A percentile compares a stretch with the other conserved stretches of the same genome.
Evolutionary conservation across 306 rosid genomes (phyloP).

Genomic region (Pueraria montana): DNA sequence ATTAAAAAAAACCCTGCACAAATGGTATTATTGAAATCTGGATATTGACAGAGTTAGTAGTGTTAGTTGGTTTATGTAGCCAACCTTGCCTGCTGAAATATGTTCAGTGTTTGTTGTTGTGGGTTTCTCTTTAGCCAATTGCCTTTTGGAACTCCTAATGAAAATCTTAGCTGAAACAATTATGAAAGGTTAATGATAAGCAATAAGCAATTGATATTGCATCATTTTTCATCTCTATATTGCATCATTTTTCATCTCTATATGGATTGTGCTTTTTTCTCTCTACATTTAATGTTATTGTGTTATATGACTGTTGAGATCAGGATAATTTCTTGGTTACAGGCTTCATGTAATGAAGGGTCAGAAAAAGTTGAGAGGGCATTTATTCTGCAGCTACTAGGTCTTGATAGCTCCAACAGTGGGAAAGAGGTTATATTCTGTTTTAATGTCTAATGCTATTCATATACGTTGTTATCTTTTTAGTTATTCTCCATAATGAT

Average conservation of each 20-base stretch:
- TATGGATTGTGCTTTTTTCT: neutral
- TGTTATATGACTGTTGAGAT: conserved; percentile 37
- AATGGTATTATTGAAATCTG: conserved; percentile 15
- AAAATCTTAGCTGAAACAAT: neutral
- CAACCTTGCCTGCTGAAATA: neutral
- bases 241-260: neutral
- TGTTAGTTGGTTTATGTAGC: conserved; percentile 14
- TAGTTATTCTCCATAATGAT: conserved; percentile 18
- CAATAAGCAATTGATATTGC: neutral
- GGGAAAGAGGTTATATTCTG: conserved; percentile 78
- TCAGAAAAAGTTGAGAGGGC: conserved; percentile 84
- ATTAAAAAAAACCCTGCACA: neutral
- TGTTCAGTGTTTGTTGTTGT: neutral
- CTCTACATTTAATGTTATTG: conserved; percentile 1
- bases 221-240: conserved; percentile 8
- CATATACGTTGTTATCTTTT: neutral
- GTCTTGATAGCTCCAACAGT: conserved; percentile 63
- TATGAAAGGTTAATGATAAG: neutral
- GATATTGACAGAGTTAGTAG: neutral
- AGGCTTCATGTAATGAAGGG: conserved; percentile 84
- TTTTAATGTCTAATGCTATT: conserved; percentile 38
- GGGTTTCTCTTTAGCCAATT: neutral
- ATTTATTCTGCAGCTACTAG: conserved; percentile 79
- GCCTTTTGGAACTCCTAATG: conserved; percentile 1
- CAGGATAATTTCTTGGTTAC: conserved; percentile 44